phyloP scores from a whole-genome alignment of 164 flowering plant genomes.

The Vitis rotundifolia region DNA sequence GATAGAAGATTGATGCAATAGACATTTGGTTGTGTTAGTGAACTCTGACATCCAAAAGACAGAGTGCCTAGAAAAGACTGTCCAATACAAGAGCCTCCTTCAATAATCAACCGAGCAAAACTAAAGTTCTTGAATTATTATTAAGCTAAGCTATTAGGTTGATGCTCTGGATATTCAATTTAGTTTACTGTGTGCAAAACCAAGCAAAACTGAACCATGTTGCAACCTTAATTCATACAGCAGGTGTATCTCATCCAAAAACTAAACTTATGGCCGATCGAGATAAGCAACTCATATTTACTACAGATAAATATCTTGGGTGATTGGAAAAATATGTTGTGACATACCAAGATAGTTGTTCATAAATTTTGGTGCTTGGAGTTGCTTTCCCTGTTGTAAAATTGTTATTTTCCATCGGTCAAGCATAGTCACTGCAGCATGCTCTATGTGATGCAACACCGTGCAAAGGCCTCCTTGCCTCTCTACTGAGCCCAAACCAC shows the following conservation, averaged over 20 bases:
- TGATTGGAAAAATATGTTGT: neutral
- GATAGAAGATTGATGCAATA: neutral
- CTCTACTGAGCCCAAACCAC: slow-evolving; percentile 93
- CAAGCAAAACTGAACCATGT: neutral
- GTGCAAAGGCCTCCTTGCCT: slow-evolving; percentile 95
- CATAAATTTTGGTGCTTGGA: slow-evolving; percentile 71
- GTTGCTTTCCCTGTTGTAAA: slow-evolving; percentile 60
- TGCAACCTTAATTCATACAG: neutral
- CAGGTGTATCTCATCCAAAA: neutral
- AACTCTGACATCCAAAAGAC: too few relatives aligned
- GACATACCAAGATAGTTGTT: slow-evolving; percentile 91
- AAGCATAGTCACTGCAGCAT: slow-evolving; percentile 97
- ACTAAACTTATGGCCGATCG: neutral
- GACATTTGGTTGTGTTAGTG: too few relatives aligned
- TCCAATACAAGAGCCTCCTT: too few relatives aligned
- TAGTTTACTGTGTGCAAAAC: neutral
- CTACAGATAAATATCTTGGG: neutral
- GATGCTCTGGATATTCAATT: neutral
- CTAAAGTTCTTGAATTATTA: too few relatives aligned
- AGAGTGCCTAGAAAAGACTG: too few relatives aligned
- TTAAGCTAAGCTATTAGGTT: neutral
- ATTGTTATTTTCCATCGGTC: slow-evolving; percentile 92
- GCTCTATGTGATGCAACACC: slow-evolving; percentile 78
- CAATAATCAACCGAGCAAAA: too few relatives aligned
- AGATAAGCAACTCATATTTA: neutral